Evolutionary conservation across 2,329 filamentous ascomycete species (phyloP).

Genomic region (Penicillium carneum): DNA sequence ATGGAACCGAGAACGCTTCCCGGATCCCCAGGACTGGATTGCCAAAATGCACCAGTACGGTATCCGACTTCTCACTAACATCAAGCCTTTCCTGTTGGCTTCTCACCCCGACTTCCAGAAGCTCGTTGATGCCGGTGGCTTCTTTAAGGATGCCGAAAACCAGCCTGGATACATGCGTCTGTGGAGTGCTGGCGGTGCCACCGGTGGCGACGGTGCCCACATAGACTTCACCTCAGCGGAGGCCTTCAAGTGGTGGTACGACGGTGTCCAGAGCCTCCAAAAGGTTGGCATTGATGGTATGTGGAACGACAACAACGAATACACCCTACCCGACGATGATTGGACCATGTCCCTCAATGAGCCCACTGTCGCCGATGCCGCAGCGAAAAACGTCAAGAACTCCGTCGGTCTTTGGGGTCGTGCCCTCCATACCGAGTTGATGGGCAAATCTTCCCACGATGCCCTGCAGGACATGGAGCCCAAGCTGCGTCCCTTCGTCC

Average conservation of each 20-base stretch:
- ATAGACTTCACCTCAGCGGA: conserved; percentile 74
- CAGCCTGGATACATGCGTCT: conserved; percentile 66
- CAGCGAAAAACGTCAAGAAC: conserved; percentile 54
- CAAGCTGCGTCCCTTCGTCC: conserved; percentile 68
- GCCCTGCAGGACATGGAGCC: conserved; percentile 67
- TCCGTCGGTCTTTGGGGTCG: conserved; percentile 74
- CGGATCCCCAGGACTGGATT: conserved; percentile 70
- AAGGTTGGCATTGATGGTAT: conserved; percentile 73
- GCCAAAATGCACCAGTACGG: conserved; percentile 68
- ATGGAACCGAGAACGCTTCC: conserved; percentile 75
- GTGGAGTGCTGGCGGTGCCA: conserved; percentile 75
- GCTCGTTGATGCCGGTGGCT: conserved; percentile 64
- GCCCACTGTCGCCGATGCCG: conserved; percentile 47
- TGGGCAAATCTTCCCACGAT: conserved; percentile 74
- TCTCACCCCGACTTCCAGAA: conserved; percentile 72
- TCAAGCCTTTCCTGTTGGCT: conserved; percentile 74
- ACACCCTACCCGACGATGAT: conserved; percentile 69
- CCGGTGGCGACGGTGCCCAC: conserved; percentile 73
- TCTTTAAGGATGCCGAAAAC: conserved; percentile 67
- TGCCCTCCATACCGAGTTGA: conserved; percentile 72
- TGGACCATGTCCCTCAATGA: conserved; percentile 69
- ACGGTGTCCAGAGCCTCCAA: conserved; percentile 69
- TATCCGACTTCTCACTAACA: conserved; percentile 72
- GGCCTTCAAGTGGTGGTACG: conserved; percentile 75
- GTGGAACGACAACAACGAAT: conserved; percentile 84